Conservation (phyloP, 495 filamentous ascomycete species). For the Neurospora tetrasperma region DNA sequence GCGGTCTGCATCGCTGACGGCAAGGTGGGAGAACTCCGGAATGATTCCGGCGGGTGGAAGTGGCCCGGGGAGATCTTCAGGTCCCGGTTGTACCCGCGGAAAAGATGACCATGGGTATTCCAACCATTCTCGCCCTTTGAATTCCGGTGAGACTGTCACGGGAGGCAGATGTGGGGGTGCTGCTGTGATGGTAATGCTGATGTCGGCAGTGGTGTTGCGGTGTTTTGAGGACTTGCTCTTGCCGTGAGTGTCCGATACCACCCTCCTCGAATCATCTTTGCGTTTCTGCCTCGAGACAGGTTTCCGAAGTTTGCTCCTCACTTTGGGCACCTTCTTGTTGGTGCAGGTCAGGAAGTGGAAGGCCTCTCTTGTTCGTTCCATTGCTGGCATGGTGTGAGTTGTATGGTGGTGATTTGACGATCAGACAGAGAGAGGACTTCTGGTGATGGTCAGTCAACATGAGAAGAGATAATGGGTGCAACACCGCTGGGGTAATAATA, state of each 20-base stretch:
- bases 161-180: conserved; percentile 10
- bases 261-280: conserved; percentile 9
- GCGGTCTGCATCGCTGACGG: conserved; percentile 9
- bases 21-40: conserved; percentile 32
- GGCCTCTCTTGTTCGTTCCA: conserved; percentile 25
- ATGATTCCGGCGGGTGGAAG: conserved; percentile 20
- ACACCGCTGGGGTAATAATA: not conserved
- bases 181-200: not conserved
- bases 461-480: not conserved
- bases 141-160: conserved; percentile 11
- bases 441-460: not conserved
- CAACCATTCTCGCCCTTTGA: conserved; percentile 26
- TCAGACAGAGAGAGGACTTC: not conserved
- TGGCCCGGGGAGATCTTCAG: conserved; percentile 6
- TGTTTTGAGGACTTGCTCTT: conserved; percentile 15
- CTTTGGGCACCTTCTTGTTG: conserved; percentile 23
- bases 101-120: conserved; percentile 24
- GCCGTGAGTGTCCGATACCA: conserved; percentile 9
- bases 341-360: conserved; percentile 7
- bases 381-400: conserved; percentile 4
- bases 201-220: conserved; percentile 9
- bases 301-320: conserved; percentile 36
- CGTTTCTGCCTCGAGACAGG: conserved; percentile 22
- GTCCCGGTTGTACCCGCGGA: conserved; percentile 4
- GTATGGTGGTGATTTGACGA: not conserved